Conservation (phyloP, 106 monocot species). For the Dendrobium nobile region DNA sequence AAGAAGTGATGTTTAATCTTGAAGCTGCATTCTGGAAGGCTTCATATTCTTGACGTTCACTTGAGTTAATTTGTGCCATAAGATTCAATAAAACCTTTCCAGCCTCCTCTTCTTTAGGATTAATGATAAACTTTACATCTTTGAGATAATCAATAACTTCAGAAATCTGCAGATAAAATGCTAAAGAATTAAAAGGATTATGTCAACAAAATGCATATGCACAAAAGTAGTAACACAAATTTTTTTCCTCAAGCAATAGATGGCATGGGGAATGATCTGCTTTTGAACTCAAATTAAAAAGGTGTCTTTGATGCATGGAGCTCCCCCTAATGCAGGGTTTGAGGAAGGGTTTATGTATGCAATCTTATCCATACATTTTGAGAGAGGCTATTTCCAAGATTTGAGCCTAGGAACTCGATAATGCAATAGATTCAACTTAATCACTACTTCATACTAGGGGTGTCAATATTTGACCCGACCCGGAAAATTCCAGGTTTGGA, state of each 20-base stretch:
- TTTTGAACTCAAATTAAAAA: too few relatives aligned
- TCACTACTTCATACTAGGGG: too few relatives aligned
- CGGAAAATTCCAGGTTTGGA: too few relatives aligned
- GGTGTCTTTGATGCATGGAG: too few relatives aligned
- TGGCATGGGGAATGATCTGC: neutral
- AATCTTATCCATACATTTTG: too few relatives aligned
- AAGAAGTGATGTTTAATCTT: constrained; percentile 52
- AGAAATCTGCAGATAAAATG: constrained; percentile 41
- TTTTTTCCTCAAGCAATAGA: neutral
- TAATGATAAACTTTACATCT: constrained; percentile 58
- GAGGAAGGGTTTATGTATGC: too few relatives aligned
- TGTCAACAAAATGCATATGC: constrained; percentile 1
- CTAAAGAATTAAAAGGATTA: neutral
- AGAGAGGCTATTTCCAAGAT: too few relatives aligned
- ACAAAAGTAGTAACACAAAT: neutral
- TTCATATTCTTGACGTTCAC: constrained; percentile 47
- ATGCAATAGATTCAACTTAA: too few relatives aligned
- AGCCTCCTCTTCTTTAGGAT: constrained; percentile 60
- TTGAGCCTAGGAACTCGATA: too few relatives aligned
- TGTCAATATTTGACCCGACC: too few relatives aligned
- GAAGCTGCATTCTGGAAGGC: constrained; percentile 54
- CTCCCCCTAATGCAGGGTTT: too few relatives aligned
- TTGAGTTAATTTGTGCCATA: constrained; percentile 37
- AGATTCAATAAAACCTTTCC: constrained; percentile 49
- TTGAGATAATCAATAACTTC: constrained; percentile 34